Base-by-base conservation (phyloP, 177 flowering plant genomes). In the Telopea speciosissima region DNA sequence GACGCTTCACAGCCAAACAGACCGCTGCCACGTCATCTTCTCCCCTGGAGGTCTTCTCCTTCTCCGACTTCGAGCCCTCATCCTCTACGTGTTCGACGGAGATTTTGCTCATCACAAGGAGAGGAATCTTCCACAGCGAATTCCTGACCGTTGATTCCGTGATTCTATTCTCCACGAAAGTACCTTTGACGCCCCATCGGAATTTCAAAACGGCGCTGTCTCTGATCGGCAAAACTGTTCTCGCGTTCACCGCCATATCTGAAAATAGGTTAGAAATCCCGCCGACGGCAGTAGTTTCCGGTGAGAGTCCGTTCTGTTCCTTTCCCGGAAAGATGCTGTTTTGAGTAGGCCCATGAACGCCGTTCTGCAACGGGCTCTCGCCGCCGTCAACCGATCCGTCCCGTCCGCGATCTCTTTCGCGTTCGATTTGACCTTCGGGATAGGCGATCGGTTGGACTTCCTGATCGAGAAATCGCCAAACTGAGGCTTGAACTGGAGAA, bases 401-500 rank as follows among this genome's bases (percentile, higher is more conserved):
- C 61, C 76, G 5, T 75, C 83, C 33, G 72, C 81, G 16, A 42
- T 73, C 36, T 73, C 77, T 31, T 69, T 64, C 3, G 58, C 68
- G 10, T 36, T 28, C 54, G 70, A 9, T 24, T 31, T 65, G 22
- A 62, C 22, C 40, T 28, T 58, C 60, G 56, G 28, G 42, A 66
- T 62, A 1, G 25, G 62, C 56, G 79, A 76, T 1, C 26, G 49
- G 12, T 70, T 26, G 26, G 68, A 61, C 44, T 90, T 93, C 81
- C 82, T 89, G 64, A 88, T 54, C 1, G 85, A 80, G 80, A 91
- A 93, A 72, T 90, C 96, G 8, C 97, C 98, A 24, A 90, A 76
- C 45, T 65, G 77, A 19, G 98, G 97, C 77, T 80, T 86, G 79
- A 93, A 88, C 24, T 83, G 88, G 44, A 93, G 83, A 75, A 88